Evolutionary conservation across 441 rosid species (phyloP), one percentile per base, ranked within the genome.

Genomic region (Erodium trifolium): DNA sequence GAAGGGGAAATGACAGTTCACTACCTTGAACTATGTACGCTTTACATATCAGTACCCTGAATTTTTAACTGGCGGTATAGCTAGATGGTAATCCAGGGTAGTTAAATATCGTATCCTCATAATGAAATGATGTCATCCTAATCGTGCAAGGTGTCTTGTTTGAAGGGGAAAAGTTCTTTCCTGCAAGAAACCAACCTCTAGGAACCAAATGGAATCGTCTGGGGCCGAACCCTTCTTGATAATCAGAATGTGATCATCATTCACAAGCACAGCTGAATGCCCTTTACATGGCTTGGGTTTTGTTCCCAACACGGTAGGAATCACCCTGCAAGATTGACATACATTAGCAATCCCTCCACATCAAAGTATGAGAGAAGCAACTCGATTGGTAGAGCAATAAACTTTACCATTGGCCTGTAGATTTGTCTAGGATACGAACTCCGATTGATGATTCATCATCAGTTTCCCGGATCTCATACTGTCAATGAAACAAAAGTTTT

Each of bases 131-230:
- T 23, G 2, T 23, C 27, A 23, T 23, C 27, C 27, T 23, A 23
- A 23, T 23, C 27, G 27, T 23, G 27, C 27, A 23, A 0, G 27
- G 27, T 23, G 27, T 23, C 27, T 23, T 23, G 27, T 23, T 23
- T 23, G 27, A 23, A 23, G 27, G 59, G 53, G 47, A 49, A 23
- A 65, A 66, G 62, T 18, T 60, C 39, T 68, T 64, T 31, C 27
- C 43, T 41, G 37, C 57, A 63, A 34, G 78, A 75, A 29, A 78
- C 90, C 57, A 72, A 93, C 98, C 96, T 93, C 98, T 8, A 93
- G 97, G 80, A 93, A 93, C 95, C 95, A 93, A 66, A 86, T 69
- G 78, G 87, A 85, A 86, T 84, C 98, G 72, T 83, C 88, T n/a
- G 85, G 74, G 37, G 78, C 71, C 13, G 91, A 77, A 31, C 86